Base-by-base conservation (phyloP, 2,329 filamentous ascomycete genomes). In the Diaporthe eres region DNA sequence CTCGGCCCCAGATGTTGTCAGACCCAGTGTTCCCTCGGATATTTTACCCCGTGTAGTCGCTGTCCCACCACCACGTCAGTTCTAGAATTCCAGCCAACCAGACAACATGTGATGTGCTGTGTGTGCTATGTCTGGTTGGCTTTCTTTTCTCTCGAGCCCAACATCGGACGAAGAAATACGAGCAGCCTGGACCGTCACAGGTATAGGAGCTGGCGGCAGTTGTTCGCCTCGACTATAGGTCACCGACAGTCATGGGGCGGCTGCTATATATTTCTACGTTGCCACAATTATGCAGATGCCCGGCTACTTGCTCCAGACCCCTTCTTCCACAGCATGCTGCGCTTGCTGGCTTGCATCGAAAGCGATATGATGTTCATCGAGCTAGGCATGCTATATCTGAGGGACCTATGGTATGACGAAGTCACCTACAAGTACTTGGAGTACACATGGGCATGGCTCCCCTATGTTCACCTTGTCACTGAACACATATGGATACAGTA, bases 11-110 rank as follows among this genome's bases (percentile, higher is more conserved):
- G 34, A 31, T 53, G 6, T 68, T 39, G 31, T 53, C 63, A 53
- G 63, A 68, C 63, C 65, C 47, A 55, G 65, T 68, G 65, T 68
- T 68, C 31, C 31, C 65, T 68, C 65, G 65, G 65, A 53, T 68
- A 51, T 68, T 68, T 68, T 25, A 51, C 61, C 63, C 63, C 31
- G 31, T 67, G 28, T 47, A 39, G 63, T 17, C 47, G 65, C 31
- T 42, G 65, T 39, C 47, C 65, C 49, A 70, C 31, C 28, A 70
- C 65, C n/a, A 70, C 65, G 31, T 55, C 65, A 55, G 7, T 70
- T 22, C 28, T 49, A 42, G 49, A 53, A 55, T 42, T 25, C 42
- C n/a, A 3, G 31, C 65, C 49, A 70, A 55, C 34, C n/a, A 55
- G 47, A 13, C 65, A 28, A 19, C 42, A 28, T 67, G 49, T 70